Evolutionary conservation across 805 yeast species (phyloP).

Genomic region (Cyberlindnera veronae): DNA sequence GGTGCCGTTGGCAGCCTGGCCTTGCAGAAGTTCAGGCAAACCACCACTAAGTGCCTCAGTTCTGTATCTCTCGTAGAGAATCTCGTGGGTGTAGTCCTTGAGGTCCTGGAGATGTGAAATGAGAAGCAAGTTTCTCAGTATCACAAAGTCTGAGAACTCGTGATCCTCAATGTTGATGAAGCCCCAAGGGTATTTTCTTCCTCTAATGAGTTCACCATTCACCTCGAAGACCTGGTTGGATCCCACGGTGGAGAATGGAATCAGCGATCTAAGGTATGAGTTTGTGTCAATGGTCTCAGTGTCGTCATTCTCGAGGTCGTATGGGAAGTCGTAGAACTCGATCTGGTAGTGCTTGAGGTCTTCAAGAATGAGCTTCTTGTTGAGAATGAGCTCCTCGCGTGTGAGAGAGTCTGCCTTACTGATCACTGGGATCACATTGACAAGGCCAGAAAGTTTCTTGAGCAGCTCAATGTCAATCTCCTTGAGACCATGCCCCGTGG

Average conservation of each 20-base stretch:
- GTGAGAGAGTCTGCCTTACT: constrained; percentile 86
- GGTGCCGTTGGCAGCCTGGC: constrained; percentile 15
- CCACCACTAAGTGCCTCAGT: constrained; percentile 78
- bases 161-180: constrained; percentile 65
- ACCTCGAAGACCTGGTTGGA: constrained; percentile 59
- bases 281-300: constrained; percentile 65
- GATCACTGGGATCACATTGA: constrained; percentile 81
- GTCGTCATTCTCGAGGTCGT: constrained; percentile 49
- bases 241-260: constrained; percentile 69
- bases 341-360: constrained; percentile 69
- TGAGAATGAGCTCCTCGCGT: constrained; percentile 67
- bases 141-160: constrained; percentile 73
- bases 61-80: constrained; percentile 84
- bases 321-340: constrained; percentile 73
- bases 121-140: constrained; percentile 73
- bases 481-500: constrained; percentile 80
- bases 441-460: constrained; percentile 74
- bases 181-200: constrained; percentile 58
- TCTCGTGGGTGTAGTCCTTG: constrained; percentile 85
- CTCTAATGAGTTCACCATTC: constrained; percentile 39
- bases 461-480: constrained; percentile 76
- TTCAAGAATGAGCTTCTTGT: constrained; percentile 70
- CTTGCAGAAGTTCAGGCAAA: constrained; percentile 32
- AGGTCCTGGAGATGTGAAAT: constrained; percentile 84
- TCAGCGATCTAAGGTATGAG: constrained; percentile 55